Base-by-base conservation (phyloP, 164 flowering plant species). In the Berberis thunbergii region DNA sequence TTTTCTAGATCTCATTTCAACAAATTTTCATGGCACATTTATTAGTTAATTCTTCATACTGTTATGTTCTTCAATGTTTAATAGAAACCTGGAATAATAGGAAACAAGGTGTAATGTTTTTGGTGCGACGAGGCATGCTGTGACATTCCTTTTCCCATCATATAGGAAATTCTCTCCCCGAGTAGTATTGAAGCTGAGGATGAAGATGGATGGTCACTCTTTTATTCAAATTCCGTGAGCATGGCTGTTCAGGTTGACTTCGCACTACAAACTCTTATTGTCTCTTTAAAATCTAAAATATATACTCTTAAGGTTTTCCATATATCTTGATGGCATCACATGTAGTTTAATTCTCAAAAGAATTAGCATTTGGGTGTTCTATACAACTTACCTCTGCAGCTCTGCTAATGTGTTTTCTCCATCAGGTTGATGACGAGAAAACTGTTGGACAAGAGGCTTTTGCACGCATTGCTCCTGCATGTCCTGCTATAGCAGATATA, bases 391-490 rank as follows among this genome's bases (percentile, higher is more conserved):
- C 26, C 26, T 26, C 26, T 26, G 26, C 26, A 26, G 26, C 26
- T 26, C 26, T 26, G 26, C 26, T 26, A 26, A 49, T 52, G 55
- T 13, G 9, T 48, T 59, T 49, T 8, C 41, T 66, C 49, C 55
- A 44, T 74, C 64, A 91, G 97, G 94, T 89, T 67, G 96, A 91
- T 72, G 82, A 84, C 49, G 74, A 82, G 69, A 83, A 82, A 73
- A 89, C 96, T 68, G 96, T 89, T 73, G 89, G 95, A 45, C 81
- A 60, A 44, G 95, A 91, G 70, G 94, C 95, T 59, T 91, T 91
- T 80, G 80, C 85, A 41, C 84, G 98, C 55, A 91, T 89, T 67
- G 95, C 98, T 73, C 88, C 95, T 58, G 87, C 81, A 53, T 82
- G 86, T 79, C 69, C 84, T 67, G 72, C 73, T 67, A 57, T 87